phyloP scores from a whole-genome alignment of 179 eudicot genomes.

The Camellia oleifera region DNA sequence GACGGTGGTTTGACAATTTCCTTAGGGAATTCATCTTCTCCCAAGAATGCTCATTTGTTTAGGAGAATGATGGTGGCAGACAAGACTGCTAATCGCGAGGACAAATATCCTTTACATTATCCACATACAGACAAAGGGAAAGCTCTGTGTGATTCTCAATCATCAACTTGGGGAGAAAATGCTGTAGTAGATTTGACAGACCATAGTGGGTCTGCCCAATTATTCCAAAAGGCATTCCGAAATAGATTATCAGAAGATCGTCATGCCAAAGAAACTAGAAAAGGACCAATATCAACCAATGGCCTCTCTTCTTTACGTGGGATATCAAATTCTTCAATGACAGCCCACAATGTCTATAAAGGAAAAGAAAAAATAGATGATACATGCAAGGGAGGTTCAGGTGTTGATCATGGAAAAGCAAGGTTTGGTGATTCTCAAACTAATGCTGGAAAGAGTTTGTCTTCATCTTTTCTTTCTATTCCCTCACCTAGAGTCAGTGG shows the following conservation, averaged over 20 bases:
- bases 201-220: conserved; percentile 9
- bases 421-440: conserved; percentile 23
- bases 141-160: conserved; percentile 21
- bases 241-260: conserved; percentile 14
- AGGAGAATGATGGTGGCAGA: conserved; percentile 23
- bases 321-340: conserved; percentile 20
- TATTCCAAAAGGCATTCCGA: conserved; percentile 22
- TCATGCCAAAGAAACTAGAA: conserved; percentile 20
- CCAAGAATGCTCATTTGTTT: conserved; percentile 30
- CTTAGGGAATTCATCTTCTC: conserved; percentile 28
- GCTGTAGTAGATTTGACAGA: conserved; percentile 33
- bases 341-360: conserved; percentile 27
- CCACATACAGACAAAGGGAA: conserved; percentile 26
- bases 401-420: conserved; percentile 26
- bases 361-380: conserved; percentile 40
- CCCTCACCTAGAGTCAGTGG: conserved; percentile 32
- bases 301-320: conserved; percentile 19
- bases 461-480: conserved; percentile 27
- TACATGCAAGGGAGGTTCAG: conserved; percentile 27
- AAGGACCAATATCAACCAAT: conserved; percentile 17
- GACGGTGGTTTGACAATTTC: conserved; percentile 17
- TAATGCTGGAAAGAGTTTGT: conserved; percentile 21
- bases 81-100: conserved; percentile 26
- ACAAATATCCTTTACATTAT: conserved; percentile 22
- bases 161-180: conserved; percentile 23